A percentile compares a stretch with the other conserved stretches of the same genome.
Conservation (phyloP, 2,329 filamentous ascomycete species). For the Alternaria tenuissima region DNA sequence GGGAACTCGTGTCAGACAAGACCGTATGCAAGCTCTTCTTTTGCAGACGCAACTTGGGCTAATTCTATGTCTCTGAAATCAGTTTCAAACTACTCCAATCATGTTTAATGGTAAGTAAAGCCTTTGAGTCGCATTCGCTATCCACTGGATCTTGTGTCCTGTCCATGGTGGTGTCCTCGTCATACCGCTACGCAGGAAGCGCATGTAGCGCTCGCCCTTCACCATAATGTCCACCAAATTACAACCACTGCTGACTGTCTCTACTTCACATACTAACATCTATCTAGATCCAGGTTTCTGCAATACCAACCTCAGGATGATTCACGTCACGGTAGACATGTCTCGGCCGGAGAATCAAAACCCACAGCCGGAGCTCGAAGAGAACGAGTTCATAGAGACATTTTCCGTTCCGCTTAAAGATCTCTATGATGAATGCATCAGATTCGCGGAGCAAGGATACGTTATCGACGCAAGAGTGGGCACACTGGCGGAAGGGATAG, state of each 20-base stretch:
- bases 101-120: slow-evolving; percentile 54
- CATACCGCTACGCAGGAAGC: no score
- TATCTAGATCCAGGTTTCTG: slow-evolving; percentile 53
- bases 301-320: slow-evolving; percentile 63
- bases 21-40: slow-evolving; percentile 1
- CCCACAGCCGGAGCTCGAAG: slow-evolving; percentile 73
- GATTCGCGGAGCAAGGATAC: slow-evolving; percentile 73
- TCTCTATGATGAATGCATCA: slow-evolving; percentile 72
- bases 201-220: background rate
- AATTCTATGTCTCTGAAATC: background rate
- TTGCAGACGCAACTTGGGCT: background rate
- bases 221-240: no score
- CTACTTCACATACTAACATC: background rate
- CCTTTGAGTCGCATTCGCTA: background rate
- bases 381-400: slow-evolving; percentile 83
- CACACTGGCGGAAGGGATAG: slow-evolving; percentile 79
- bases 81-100: slow-evolving; percentile 50
- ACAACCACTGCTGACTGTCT: background rate
- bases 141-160: background rate
- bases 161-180: no score
- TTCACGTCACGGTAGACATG: slow-evolving; percentile 78
- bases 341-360: slow-evolving; percentile 72
- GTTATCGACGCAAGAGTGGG: slow-evolving; percentile 82
- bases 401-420: slow-evolving; percentile 72
- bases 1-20: slow-evolving; percentile 47